A percentile compares a stretch with the other conserved stretches of the same genome.
Evolutionary conservation across 2,329 filamentous ascomycete genomes (phyloP).

Genomic region (Stachybotrys echinatus): DNA sequence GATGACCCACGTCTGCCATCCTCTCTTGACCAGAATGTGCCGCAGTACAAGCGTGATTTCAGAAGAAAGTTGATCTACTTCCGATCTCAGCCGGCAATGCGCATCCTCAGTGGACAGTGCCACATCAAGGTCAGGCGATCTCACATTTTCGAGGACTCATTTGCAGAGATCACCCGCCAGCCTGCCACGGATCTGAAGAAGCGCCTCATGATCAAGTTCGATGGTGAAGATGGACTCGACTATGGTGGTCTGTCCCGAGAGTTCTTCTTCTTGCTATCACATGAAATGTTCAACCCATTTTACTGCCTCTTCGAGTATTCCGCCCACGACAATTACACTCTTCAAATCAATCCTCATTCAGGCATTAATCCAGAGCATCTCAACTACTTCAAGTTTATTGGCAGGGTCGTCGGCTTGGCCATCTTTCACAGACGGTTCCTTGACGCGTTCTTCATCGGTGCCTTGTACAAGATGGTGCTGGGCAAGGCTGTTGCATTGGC

Average conservation of each 20-base stretch:
- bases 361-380: conserved; percentile 99
- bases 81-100: conserved; percentile 92
- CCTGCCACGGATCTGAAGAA: conserved; percentile 96
- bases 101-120: conserved; percentile 92
- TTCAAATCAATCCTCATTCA: conserved; percentile 98
- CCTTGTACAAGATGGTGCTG: conserved; percentile 98
- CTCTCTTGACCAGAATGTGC: conserved; percentile 94
- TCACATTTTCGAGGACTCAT: conserved; percentile 98
- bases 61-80: conserved; percentile 98
- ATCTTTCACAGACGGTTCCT: conserved; percentile 98
- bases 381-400: conserved; percentile 99
- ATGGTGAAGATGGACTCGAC: conserved; percentile 95
- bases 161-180: conserved; percentile 96
- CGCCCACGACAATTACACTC: conserved; percentile 98
- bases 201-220: conserved; percentile 98
- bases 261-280: conserved; percentile 98
- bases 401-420: conserved; percentile 89
- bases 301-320: conserved; percentile 99
- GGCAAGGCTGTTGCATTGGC: conserved; percentile 86
- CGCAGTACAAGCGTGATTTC: conserved; percentile 99
- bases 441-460: conserved; percentile 98
- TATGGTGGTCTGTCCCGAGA: conserved; percentile 97
- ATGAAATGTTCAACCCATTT: conserved; percentile 99
- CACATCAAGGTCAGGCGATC: conserved; percentile 96
- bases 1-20: conserved; percentile 94